Conservation (phyloP, 2,329 filamentous ascomycete species). For the Pestalotiopsis sp. region DNA sequence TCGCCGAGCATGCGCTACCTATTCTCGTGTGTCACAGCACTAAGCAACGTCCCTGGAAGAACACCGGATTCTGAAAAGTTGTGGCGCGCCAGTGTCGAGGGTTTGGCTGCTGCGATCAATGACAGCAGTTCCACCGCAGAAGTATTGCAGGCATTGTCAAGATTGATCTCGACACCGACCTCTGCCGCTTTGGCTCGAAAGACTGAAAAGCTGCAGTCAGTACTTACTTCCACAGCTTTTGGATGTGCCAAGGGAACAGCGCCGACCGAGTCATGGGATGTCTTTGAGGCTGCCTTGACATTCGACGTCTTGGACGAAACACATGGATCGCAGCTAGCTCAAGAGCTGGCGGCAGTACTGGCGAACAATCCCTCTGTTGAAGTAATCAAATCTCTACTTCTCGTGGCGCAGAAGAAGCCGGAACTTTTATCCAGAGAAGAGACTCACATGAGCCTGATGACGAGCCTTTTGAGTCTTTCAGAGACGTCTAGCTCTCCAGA, state of each 20-base stretch:
- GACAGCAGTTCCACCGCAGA: neutral
- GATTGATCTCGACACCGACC: slow-evolving; percentile 48
- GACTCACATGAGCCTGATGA: slow-evolving; percentile 51
- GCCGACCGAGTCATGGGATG: slow-evolving; percentile 36
- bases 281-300: slow-evolving; percentile 50
- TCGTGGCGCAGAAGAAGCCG: slow-evolving; percentile 47
- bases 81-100: slow-evolving; percentile 47
- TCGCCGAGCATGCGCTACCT: slow-evolving; percentile 71
- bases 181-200: slow-evolving; percentile 40
- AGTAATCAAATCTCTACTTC: slow-evolving; percentile 48
- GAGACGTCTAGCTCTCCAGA: slow-evolving; percentile 48
- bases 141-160: slow-evolving; percentile 34
- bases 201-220: slow-evolving; percentile 45
- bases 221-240: slow-evolving; percentile 42
- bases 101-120: slow-evolving; percentile 38
- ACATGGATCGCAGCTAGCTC: slow-evolving; percentile 33
- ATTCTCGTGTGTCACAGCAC: slow-evolving; percentile 63
- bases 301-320: slow-evolving; percentile 41
- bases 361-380: slow-evolving; percentile 24
- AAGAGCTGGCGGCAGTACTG: slow-evolving; percentile 28
- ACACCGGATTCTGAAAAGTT: slow-evolving; percentile 38
- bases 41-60: slow-evolving; percentile 46
- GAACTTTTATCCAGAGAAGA: slow-evolving; percentile 46
- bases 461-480: slow-evolving; percentile 54
- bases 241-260: slow-evolving; percentile 36